Percentiles rank a stretch among this genome's conserved stretches.
Evolutionary conservation across 2,329 filamentous ascomycete genomes (phyloP).

Genomic region (Blumeria hordei): DNA sequence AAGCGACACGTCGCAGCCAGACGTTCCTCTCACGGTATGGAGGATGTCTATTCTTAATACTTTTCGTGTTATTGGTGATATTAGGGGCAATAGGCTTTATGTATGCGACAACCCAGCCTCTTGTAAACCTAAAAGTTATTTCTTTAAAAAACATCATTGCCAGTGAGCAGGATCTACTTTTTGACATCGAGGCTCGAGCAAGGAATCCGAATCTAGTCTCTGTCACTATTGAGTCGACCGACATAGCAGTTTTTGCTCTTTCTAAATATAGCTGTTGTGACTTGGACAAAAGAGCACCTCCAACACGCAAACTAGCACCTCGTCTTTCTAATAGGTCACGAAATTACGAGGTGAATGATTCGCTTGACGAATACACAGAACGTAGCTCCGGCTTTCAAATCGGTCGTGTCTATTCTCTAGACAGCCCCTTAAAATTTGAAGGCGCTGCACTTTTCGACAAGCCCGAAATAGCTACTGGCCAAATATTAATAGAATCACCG

Average conservation of each 20-base stretch:
- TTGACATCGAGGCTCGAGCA: constrained; percentile 70
- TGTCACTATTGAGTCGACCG: constrained; percentile 63
- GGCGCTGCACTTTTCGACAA: constrained; percentile 65
- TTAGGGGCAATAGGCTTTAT: constrained; percentile 75
- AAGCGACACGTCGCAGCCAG: constrained; percentile 36
- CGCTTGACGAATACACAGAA: constrained; percentile 34
- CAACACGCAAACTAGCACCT: constrained; percentile 11
- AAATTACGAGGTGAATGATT: constrained; percentile 14
- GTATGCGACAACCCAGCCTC: constrained; percentile 72
- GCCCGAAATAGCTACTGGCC: constrained; percentile 49
- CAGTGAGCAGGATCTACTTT: constrained; percentile 83
- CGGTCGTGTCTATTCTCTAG: constrained; percentile 69
- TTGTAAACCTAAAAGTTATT: constrained; percentile 53
- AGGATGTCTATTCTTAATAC: constrained; percentile 64
- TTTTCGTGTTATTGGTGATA: constrained; percentile 59
- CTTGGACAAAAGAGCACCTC: constrained; percentile 26
- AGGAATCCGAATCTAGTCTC: constrained; percentile 85
- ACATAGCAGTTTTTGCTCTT: constrained; percentile 85
- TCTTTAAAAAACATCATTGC: constrained; percentile 77
- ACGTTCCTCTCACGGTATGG: constrained; percentile 50
- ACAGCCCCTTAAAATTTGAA: constrained; percentile 72
- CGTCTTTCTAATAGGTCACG: constrained; percentile 15
- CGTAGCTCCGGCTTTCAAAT: constrained; percentile 66
- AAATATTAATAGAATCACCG: constrained; percentile 58
- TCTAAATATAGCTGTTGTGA: constrained; percentile 64